These are phyloP conservation scores for Alternaria arbusti DNA, from an alignment of 2,329 filamentous ascomycete species.

Conservation along the genomic window DNA sequence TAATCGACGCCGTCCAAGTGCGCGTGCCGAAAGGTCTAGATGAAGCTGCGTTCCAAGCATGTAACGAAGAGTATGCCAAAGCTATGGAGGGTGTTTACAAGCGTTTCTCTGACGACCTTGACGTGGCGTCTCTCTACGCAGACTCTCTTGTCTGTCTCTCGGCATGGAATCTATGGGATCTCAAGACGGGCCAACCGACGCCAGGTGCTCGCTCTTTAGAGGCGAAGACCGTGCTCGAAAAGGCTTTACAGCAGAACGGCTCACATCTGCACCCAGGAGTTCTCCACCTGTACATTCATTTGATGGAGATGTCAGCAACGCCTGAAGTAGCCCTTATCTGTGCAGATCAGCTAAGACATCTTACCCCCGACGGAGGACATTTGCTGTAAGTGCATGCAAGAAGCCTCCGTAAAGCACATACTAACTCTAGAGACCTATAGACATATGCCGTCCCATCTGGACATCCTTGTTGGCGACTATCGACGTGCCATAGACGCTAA, in stretches of 20 bases:
- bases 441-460: slow-evolving; percentile 81
- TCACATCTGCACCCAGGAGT: slow-evolving; percentile 69
- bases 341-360: slow-evolving; percentile 67
- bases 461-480: slow-evolving; percentile 76
- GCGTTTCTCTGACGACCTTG: slow-evolving; percentile 62
- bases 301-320: slow-evolving; percentile 76
- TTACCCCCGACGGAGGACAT: slow-evolving; percentile 74
- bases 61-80: slow-evolving; percentile 65
- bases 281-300: slow-evolving; percentile 77
- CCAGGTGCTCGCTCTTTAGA: slow-evolving; percentile 64
- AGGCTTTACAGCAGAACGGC: slow-evolving; percentile 59
- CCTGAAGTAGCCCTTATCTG: slow-evolving; percentile 68
- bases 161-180: slow-evolving; percentile 70
- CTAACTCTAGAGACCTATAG: background rate
- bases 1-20: slow-evolving; percentile 65
- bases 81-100: slow-evolving; percentile 65
- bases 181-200: slow-evolving; percentile 64
- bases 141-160: slow-evolving; percentile 71
- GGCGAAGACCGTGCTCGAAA: slow-evolving; percentile 64
- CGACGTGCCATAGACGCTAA: slow-evolving; percentile 71
- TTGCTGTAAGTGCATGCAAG: slow-evolving; percentile 50
- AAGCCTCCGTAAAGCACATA: background rate
- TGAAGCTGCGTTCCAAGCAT: slow-evolving; percentile 57
- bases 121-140: slow-evolving; percentile 68
- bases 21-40: slow-evolving; percentile 53